Conservation (phyloP, 2,329 filamentous ascomycete species). For the Leptographium lundbergii region DNA sequence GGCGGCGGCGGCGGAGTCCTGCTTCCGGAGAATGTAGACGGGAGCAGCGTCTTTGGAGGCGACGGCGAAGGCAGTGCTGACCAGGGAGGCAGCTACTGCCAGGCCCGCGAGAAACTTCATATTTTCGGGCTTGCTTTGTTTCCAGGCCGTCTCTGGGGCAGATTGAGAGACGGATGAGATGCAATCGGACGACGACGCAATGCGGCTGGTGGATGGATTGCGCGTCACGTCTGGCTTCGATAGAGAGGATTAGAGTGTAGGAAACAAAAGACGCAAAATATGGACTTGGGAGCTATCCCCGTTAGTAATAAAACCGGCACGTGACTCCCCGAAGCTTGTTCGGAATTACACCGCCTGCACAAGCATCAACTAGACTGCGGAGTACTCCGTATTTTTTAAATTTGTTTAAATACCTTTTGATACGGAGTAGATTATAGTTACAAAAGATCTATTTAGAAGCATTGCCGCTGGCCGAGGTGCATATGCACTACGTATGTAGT, state of each 20-base stretch:
- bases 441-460: no score
- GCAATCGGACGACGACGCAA: background rate
- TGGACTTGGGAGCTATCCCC: no score
- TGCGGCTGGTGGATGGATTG: background rate
- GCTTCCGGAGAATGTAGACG: constrained; percentile 38
- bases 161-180: background rate
- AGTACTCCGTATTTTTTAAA: no score
- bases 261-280: background rate
- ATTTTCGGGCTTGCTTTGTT: background rate
- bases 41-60: constrained; percentile 28
- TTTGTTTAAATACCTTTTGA: no score
- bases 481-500: no score
- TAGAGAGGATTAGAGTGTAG: background rate
- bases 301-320: no score
- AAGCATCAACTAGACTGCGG: no score
- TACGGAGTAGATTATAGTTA: no score
- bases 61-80: constrained; percentile 21
- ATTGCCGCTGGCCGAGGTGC: no score
- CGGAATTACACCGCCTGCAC: no score
- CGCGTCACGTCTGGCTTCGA: background rate
- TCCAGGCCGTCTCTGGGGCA: background rate
- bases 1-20: constrained; percentile 18
- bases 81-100: constrained; percentile 18
- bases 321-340: no score
- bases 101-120: constrained; percentile 21